Conservation (phyloP, 257 asterid species). For the Salvia miltiorrhiza region DNA sequence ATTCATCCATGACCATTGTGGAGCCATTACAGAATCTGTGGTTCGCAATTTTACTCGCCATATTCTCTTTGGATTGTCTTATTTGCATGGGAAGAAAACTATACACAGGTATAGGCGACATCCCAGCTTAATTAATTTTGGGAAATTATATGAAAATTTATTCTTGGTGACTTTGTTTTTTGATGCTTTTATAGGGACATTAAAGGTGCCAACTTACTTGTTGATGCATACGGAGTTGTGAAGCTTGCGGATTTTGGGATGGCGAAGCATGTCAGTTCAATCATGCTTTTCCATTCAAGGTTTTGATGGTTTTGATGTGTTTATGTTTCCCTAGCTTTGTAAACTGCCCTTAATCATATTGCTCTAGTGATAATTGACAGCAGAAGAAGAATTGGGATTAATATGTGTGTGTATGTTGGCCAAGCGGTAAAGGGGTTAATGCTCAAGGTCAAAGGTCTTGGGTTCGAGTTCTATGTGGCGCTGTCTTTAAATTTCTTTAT, state of each 20-base stretch:
- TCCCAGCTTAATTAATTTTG: too few relatives aligned
- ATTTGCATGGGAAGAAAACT: slow-evolving; percentile 77
- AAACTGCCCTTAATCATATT: too few relatives aligned
- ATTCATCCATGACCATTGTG: slow-evolving; percentile 82
- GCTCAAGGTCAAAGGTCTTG: too few relatives aligned
- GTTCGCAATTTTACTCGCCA: slow-evolving; percentile 92
- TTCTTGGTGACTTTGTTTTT: not conserved
- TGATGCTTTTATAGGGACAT: slow-evolving; percentile 57
- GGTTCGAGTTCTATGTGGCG: too few relatives aligned
- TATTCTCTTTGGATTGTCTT: slow-evolving; percentile 88
- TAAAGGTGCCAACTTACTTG: slow-evolving; percentile 91
- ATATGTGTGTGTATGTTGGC: too few relatives aligned
- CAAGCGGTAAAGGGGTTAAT: too few relatives aligned
- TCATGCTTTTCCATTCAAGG: not conserved
- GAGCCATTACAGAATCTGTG: slow-evolving; percentile 79
- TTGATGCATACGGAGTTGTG: slow-evolving; percentile 88
- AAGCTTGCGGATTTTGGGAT: slow-evolving; percentile 98
- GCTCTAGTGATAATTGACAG: too few relatives aligned
- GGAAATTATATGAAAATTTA: not conserved
- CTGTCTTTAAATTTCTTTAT: too few relatives aligned
- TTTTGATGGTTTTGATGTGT: too few relatives aligned
- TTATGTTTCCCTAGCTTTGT: too few relatives aligned
- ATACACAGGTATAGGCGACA: slow-evolving; percentile 67
- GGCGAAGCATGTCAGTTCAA: slow-evolving; percentile 83
- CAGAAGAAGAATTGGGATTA: too few relatives aligned